Conservation (phyloP, 73 alveolate species). For the Paramecium primaurelia region DNA sequence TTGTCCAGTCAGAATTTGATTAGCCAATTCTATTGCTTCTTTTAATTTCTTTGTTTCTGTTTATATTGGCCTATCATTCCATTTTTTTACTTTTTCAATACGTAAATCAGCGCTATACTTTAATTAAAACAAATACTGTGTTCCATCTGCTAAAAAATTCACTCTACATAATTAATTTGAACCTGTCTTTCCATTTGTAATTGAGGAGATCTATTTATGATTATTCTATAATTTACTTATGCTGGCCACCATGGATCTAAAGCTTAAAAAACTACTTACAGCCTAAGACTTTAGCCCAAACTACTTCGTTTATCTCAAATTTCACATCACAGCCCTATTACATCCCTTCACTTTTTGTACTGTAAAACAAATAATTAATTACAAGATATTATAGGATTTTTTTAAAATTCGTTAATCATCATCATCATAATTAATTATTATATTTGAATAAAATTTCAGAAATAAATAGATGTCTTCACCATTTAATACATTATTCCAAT, state of each 20-base stretch:
- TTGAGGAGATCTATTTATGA: background rate
- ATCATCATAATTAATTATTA: background rate
- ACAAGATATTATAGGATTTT: conserved; percentile 23
- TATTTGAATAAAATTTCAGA: background rate
- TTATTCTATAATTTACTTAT: conserved; percentile 40
- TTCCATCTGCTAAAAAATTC: background rate
- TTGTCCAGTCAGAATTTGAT: background rate
- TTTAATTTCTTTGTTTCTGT: conserved; percentile 29
- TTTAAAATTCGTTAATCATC: conserved; percentile 6
- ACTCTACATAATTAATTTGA: background rate
- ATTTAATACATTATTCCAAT: background rate
- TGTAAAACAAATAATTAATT: background rate
- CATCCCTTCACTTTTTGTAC: background rate
- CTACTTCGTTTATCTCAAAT: conserved; percentile 31
- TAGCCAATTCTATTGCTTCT: conserved; percentile 4
- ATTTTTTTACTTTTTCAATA: background rate
- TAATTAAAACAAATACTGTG: background rate
- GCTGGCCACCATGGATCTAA: conserved; percentile 61
- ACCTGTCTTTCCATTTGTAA: background rate
- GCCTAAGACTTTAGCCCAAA: conserved; percentile 50
- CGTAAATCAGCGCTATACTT: conserved; percentile 32
- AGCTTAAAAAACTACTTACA: conserved; percentile 19
- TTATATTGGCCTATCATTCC: background rate
- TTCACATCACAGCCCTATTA: background rate
- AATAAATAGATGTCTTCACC: background rate